These are phyloP conservation scores for Venturia asperata DNA, from an alignment of 2,329 filamentous ascomycete species.

Conservation along the genomic window DNA sequence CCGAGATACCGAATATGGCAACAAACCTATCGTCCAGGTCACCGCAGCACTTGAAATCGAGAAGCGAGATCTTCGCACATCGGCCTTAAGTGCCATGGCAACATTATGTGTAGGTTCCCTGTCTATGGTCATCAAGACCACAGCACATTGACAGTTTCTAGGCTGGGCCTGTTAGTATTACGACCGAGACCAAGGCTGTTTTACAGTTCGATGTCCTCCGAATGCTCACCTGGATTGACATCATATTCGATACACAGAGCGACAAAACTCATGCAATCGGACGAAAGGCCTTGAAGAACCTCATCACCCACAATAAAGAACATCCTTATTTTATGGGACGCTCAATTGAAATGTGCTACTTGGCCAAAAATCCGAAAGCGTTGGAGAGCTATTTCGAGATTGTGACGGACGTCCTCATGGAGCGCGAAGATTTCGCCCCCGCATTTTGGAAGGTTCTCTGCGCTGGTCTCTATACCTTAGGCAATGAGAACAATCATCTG, in stretches of 20 bases:
- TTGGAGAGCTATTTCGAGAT: constrained; percentile 94
- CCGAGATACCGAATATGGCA: constrained; percentile 63
- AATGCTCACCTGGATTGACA: constrained; percentile 92
- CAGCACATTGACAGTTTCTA: constrained; percentile 21
- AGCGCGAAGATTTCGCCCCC: constrained; percentile 72
- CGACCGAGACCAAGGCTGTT: constrained; percentile 74
- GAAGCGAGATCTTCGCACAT: constrained; percentile 82
- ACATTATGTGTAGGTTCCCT: constrained; percentile 56
- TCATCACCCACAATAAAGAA: constrained; percentile 85
- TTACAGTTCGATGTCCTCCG: constrained; percentile 87
- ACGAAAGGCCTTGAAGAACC: constrained; percentile 75
- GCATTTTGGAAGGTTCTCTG: constrained; percentile 88
- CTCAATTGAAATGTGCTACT: constrained; percentile 86
- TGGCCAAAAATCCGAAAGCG: constrained; percentile 71
- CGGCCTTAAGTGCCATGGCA: constrained; percentile 92
- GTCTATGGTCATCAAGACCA: background rate
- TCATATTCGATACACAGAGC: constrained; percentile 86
- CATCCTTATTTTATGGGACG: constrained; percentile 79
- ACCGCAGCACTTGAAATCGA: constrained; percentile 95
- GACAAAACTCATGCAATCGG: constrained; percentile 90
- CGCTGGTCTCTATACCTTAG: constrained; percentile 83
- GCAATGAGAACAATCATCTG: constrained; percentile 83
- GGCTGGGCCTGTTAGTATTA: constrained; percentile 68
- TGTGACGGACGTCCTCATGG: constrained; percentile 76
- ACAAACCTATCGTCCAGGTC: constrained; percentile 57